Conservation (phyloP, 2,329 filamentous ascomycete species). For the Stachybotrys chartarum region DNA sequence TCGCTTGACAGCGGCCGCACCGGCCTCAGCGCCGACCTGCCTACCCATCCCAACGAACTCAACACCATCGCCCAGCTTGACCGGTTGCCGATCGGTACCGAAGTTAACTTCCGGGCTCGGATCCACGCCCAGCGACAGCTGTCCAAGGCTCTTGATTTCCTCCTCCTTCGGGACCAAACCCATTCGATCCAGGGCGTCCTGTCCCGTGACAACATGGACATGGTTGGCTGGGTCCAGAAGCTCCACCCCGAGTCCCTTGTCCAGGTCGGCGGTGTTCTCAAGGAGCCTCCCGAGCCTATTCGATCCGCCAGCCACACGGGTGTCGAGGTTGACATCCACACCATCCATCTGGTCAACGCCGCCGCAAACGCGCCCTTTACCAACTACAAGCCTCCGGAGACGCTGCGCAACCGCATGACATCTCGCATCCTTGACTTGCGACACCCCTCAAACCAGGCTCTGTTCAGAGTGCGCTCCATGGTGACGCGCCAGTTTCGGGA, state of each 20-base stretch:
- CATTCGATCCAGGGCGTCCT: constrained; percentile 81
- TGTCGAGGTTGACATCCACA: constrained; percentile 64
- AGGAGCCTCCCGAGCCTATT: constrained; percentile 66
- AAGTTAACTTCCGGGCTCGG: constrained; percentile 33
- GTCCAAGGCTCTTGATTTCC: constrained; percentile 75
- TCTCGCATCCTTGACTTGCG: constrained; percentile 80
- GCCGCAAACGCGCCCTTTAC: constrained; percentile 42
- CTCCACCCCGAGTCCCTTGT: constrained; percentile 73
- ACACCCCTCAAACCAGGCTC: constrained; percentile 77
- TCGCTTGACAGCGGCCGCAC: constrained; percentile 30
- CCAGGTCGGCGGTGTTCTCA: constrained; percentile 65
- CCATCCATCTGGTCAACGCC: constrained; percentile 43
- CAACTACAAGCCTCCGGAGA: constrained; percentile 58
- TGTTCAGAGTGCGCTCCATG: constrained; percentile 80
- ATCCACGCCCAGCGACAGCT: constrained; percentile 65
- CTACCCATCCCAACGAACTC: constrained; percentile 30
- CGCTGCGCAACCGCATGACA: constrained; percentile 59
- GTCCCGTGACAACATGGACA: constrained; percentile 47
- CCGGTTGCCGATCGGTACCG: constrained; percentile 26
- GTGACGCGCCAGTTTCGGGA: constrained; percentile 74
- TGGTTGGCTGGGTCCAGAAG: constrained; percentile 84
- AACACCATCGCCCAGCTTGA: constrained; percentile 30
- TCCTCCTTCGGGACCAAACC: constrained; percentile 79
- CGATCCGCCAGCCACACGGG: constrained; percentile 69
- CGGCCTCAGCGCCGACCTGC: constrained; percentile 28